Percentiles rank a stretch among this genome's conserved stretches.
phyloP scores from a whole-genome alignment of 2,329 filamentous ascomycete genomes.

The Xylaria sp. region DNA sequence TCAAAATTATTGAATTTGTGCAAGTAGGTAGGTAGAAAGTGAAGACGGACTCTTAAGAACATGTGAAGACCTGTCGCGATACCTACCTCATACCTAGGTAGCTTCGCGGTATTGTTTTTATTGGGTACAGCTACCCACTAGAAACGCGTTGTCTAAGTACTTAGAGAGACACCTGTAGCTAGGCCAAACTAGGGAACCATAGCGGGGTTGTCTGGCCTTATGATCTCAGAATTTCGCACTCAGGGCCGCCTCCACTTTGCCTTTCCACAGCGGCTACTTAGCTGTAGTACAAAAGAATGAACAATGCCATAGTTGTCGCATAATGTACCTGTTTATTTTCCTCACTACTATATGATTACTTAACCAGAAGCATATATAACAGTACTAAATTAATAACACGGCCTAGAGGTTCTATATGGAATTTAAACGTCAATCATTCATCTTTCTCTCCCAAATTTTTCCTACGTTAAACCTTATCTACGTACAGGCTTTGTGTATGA shows the following conservation, averaged over 20 bases:
- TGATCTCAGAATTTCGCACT: constrained; percentile 1
- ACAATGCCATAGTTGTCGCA: too few species aligned
- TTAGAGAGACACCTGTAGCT: background rate
- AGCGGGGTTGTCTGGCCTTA: constrained; percentile 20
- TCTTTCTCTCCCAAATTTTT: too few species aligned
- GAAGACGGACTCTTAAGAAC: background rate
- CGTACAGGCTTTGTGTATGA: too few species aligned
- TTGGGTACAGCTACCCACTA: background rate
- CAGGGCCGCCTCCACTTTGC: background rate
- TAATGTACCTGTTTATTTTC: too few species aligned
- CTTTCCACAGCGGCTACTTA: background rate
- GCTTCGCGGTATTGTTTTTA: constrained; percentile 30
- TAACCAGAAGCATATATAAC: too few species aligned
- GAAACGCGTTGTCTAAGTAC: constrained; percentile 21
- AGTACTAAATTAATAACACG: too few species aligned
- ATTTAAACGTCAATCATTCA: too few species aligned
- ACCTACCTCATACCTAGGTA: background rate
- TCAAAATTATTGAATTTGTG: background rate
- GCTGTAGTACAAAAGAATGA: too few species aligned
- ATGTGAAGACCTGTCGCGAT: constrained; percentile 24
- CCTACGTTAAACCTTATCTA: too few species aligned
- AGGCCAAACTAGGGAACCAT: constrained; percentile 10
- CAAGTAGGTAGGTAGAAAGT: background rate
- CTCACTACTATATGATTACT: too few species aligned
- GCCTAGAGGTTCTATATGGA: too few species aligned